Evolutionary conservation across 179 eudicot species (phyloP), one percentile per base, ranked within the genome.

Genomic region (Beta macrorhiza): DNA sequence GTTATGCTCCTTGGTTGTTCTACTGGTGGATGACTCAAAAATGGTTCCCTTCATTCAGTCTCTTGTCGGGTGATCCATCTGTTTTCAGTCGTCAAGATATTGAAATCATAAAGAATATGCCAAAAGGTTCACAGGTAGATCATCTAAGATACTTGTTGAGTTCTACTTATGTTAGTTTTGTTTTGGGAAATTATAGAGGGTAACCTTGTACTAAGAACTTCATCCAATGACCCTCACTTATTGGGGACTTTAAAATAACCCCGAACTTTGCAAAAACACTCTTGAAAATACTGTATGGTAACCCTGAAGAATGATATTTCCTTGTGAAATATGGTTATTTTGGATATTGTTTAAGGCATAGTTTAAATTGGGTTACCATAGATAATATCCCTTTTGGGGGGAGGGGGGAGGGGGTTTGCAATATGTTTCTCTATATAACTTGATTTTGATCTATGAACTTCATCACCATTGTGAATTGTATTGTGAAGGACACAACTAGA

Each of bases 11-110:
- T 72, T 85, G 90, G 88, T 74, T 87, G 71, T 72, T 81, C 64
- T 83, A 85, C 71, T 87, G 88, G 90, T 87, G 90, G 90, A 87
- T 87, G 88, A 85, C 88, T 67, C 90, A 87, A 70, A 85, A 79
- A 20, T 74, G 84, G 86, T 87, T 87, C 80, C 83, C 88, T 81
- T 76, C 90, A 2, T 68, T 85, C 76, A 85, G 87, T 79, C 61
- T 81, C 57, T 17, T 76, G 70, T 80, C 87, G 13, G 89, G 90
- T 22, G 77, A 82, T 70, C 15, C 79, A 22, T 67, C 86, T 14
- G 73, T 87, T 79, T 91, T 85, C 80, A 77, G 88, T 82, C 65
- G 57, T 45, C 84, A 52, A 73, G 92, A 89, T 72, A 45, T 84
- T 63, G 88, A 89, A 83, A 81, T 89, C 55, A 75, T 88, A 72